A percentile compares a stretch with the other conserved stretches of the same genome.
Conservation (phyloP, 306 rosid genomes). For the Fagus crenata region DNA sequence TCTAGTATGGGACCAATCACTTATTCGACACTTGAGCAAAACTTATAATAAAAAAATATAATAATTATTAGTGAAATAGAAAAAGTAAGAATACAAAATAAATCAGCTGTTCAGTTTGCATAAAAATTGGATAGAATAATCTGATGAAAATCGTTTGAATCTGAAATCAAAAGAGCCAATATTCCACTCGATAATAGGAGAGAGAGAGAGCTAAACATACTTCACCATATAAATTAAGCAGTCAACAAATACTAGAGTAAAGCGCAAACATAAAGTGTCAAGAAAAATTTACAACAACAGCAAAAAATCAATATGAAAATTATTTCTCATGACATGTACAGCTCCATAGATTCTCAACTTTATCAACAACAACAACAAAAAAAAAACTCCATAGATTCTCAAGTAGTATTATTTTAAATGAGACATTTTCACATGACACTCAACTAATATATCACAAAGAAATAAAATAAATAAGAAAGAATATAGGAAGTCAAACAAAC, state of each 20-base stretch:
- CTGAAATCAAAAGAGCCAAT: neutral
- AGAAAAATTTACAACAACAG: neutral
- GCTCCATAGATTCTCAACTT: conserved; percentile 7
- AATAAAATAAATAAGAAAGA: neutral
- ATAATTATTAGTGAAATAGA: neutral
- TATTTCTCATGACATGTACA: neutral
- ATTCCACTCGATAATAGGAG: neutral
- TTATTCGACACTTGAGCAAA: neutral
- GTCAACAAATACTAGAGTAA: neutral
- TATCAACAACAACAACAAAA: neutral
- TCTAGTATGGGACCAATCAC: neutral
- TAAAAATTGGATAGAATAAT: neutral
- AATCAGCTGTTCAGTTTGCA: neutral
- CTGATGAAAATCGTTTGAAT: neutral
- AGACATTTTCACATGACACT: conserved; percentile 5
- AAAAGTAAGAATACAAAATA: neutral
- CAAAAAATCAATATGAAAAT: neutral
- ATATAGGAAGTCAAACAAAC: conserved; percentile 8
- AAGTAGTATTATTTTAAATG: neutral
- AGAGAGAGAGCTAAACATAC: neutral
- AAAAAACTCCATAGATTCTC: conserved; percentile 5
- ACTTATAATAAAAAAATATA: neutral
- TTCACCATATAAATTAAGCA: neutral
- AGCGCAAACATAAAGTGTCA: neutral
- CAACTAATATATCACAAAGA: conserved; percentile 3